Evolutionary conservation across 495 filamentous ascomycete species (phyloP), one percentile per base, ranked within the genome.

Genomic region (Talaromyces wortmannii): DNA sequence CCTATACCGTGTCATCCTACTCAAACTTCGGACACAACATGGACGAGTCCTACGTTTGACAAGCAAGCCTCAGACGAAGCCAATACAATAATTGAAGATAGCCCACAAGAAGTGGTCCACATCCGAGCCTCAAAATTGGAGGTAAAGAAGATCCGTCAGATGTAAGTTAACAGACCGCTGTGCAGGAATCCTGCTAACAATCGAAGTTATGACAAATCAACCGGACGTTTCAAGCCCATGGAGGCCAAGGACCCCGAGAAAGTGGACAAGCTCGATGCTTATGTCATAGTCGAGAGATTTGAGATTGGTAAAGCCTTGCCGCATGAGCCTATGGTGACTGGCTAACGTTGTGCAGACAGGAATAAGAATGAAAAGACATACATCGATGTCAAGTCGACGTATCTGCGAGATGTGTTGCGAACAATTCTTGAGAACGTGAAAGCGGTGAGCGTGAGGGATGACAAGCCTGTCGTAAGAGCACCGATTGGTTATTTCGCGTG

Each of bases 371-470:
- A 61, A 45, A 58, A 57, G 43, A 62, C 52, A 15, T 62, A 56
- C 32, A 59, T 68, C 55, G 61, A 68, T 55, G 61, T 64, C 55
- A 66, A 64, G 52, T 68, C 61, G 49, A 57, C 64, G 56, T 52
- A 58, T 47, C 58, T 72, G n/a, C 59, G 61, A 48, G 69, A 68
- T 36, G 58, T 65, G 51, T 55, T 72, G 48, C 59, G 61, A 43
- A 58, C 18, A 30, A 59, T 71, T 15, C 45, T 72, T 40, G 18
- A 60, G 12, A 59, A 65, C 30, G 61, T 72, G 45, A 64, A 65
- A 36, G 63, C 62, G 17, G 55, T 71, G 50, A 69, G 59, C 45
- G 58, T 71, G 11, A 59, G 66, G 32, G 68, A 66, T 45, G 59
- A 63, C 23, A 62, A 63, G 23, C 48, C 53, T n/a, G 55, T 50